Percentiles rank a stretch among this genome's conserved stretches.
Conservation (phyloP, 768 basidiomycete species). For the Lentinula aciculospora region DNA sequence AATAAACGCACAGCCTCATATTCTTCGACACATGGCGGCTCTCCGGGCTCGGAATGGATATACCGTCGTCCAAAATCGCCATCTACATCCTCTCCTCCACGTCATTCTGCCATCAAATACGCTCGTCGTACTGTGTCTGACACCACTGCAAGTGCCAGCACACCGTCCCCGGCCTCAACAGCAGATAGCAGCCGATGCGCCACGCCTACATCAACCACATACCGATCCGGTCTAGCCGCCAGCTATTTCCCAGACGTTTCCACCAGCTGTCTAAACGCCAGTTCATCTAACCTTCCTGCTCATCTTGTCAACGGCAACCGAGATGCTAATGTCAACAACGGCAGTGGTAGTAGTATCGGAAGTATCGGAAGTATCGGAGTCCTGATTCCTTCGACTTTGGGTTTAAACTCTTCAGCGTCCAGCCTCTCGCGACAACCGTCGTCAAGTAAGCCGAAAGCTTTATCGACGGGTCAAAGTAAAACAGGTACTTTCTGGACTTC, state of each 20-base stretch:
- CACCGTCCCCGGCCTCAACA: slow-evolving; percentile 7
- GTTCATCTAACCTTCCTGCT: background rate
- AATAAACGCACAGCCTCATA: slow-evolving; percentile 2
- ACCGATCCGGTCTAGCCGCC: background rate
- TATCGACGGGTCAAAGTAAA: background rate
- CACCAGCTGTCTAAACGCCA: slow-evolving; percentile 1
- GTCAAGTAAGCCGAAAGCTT: background rate
- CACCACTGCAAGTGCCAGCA: background rate
- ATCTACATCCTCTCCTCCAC: slow-evolving; percentile 13
- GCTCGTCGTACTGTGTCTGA: slow-evolving; percentile 3
- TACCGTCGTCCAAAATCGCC: slow-evolving; percentile 37
- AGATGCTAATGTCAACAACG: background rate
- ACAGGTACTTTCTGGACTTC: slow-evolving; percentile 4
- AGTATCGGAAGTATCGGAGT: slow-evolving; percentile 7
- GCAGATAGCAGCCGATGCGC: slow-evolving; percentile 3
- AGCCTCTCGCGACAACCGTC: slow-evolving; percentile 1
- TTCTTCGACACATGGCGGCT: slow-evolving; percentile 1
- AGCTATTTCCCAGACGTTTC: slow-evolving; percentile 5
- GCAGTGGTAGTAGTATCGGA: slow-evolving; percentile 4
- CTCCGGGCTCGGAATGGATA: slow-evolving; percentile 32
- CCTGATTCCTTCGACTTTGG: slow-evolving; percentile 6
- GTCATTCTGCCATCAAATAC: slow-evolving; percentile 9
- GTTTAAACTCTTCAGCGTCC: slow-evolving; percentile 2
- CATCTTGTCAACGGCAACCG: background rate
- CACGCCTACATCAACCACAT: slow-evolving; percentile 2